Percentiles rank a stretch among this genome's conserved stretches.
phyloP scores from a whole-genome alignment of 2,329 filamentous ascomycete genomes.

The Talaromyces sp. region DNA sequence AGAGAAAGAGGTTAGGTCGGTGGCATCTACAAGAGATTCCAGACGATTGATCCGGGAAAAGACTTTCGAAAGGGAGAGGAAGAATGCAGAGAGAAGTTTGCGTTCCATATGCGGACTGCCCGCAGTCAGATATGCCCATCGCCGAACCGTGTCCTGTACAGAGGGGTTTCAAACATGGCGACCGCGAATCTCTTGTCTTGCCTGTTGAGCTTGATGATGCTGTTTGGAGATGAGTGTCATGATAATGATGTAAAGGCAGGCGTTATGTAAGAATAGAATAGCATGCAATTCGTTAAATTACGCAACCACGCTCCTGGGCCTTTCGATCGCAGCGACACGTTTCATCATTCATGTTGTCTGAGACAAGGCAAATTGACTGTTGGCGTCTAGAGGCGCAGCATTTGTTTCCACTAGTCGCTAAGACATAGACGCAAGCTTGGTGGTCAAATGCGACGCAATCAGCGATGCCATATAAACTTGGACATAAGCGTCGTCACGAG shows the following conservation, averaged over 20 bases:
- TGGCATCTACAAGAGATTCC: background rate
- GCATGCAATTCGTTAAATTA: background rate
- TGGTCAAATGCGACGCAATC: background rate
- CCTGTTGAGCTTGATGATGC: background rate
- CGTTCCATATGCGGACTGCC: conserved; percentile 4
- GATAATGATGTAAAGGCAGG: background rate
- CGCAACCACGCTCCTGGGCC: background rate
- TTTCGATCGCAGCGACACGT: background rate
- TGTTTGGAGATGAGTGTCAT: background rate
- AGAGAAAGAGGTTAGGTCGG: conserved; percentile 7
- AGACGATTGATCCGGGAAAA: background rate
- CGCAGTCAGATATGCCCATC: background rate
- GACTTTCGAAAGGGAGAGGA: background rate
- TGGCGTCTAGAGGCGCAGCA: background rate
- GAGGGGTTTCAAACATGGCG: conserved; percentile 1
- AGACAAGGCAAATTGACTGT: background rate
- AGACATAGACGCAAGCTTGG: background rate
- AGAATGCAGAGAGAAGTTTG: background rate
- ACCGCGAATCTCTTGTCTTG: conserved; percentile 4
- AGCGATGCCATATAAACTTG: background rate
- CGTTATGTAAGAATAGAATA: background rate
- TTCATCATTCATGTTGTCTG: background rate
- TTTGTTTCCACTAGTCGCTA: background rate
- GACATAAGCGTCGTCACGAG: background rate
- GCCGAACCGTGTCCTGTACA: conserved; percentile 9